Base-by-base conservation (phyloP, 2,329 filamentous ascomycete genomes). In the Xylaria sp. region DNA sequence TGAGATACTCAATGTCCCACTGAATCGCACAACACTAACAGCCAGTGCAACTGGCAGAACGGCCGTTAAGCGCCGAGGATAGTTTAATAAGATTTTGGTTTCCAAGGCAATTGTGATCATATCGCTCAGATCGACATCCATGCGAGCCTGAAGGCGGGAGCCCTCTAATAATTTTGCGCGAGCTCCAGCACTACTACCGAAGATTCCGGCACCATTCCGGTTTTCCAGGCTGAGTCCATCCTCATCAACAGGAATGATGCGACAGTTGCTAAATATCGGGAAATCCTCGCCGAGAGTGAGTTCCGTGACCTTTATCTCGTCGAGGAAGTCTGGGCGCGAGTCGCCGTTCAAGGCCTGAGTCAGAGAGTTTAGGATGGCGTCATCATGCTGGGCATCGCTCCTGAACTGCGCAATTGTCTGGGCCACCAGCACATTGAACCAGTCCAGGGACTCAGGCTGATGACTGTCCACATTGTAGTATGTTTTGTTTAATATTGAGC, bases 401-500 rank as follows among this genome's bases (percentile, higher is more conserved):
- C 96, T 88, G 76, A 98, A 93, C 80, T 99, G 96, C 0, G 96
- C 95, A 73, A 99, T 97, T 0, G 96, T 97, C 82, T 99, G 96
- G 1, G 94, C 96, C 61, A 98, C 91, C 65, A 99, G 85, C 31
- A 99, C 96, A 79, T 99, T 99, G 86, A 99, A 98, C 96, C 96
- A 99, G 81, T 99, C 96, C 69, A 99, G 82, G 67, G 93, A 97
- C 81, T 99, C 96, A 0, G 96, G 96, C 81, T 98, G 96, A 80
- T 99, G 96, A 69, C 93, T 94, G 75, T 97, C 89, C 52, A 96
- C 93, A 78, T 97, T 97, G 83, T 99, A 99, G 81, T 98, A 99
- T 25, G 96, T 98, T 83, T 99, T 99, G 75, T 91, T 91, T 31
- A 99, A 87, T 70, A 99, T 98, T 10, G 94, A 97, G 60, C 92